Percentiles rank a stretch among this genome's conserved stretches.
These are phyloP conservation scores for Echeveria elegans DNA, from an alignment of 164 flowering plant genomes.

Conservation along the genomic window DNA sequence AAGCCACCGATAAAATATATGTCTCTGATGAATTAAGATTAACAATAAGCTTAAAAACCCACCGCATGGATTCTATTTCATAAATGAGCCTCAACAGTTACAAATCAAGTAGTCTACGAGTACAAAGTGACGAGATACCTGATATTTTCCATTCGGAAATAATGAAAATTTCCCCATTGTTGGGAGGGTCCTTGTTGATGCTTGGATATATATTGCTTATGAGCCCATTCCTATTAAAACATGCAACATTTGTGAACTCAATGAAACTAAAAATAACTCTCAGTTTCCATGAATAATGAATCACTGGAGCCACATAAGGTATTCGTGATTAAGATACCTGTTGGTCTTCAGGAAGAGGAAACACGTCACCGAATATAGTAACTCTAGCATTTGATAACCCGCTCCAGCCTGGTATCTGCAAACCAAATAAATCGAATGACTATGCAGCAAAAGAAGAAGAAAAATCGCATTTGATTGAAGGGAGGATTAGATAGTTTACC, in stretches of 20 bases:
- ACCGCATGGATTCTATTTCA: conserved; percentile 2
- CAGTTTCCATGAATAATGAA: neutral
- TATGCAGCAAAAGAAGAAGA: neutral
- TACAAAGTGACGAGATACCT: conserved; percentile 35
- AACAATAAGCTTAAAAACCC: no score
- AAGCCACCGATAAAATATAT: conserved; percentile 98
- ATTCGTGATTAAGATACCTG: conserved; percentile 40
- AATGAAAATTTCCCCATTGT: conserved; percentile 98
- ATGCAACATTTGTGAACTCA: neutral
- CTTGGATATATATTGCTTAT: conserved; percentile 85
- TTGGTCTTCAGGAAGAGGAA: conserved; percentile 72
- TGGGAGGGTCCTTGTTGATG: conserved; percentile 98
- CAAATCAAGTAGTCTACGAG: neutral
- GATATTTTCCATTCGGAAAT: conserved; percentile 90
- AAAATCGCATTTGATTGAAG: neutral
- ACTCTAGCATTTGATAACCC: conserved; percentile 97
- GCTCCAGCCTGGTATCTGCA: conserved; percentile 97
- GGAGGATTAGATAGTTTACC: conserved; percentile 32
- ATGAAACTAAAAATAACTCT: neutral
- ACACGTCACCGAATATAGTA: conserved; percentile 91
- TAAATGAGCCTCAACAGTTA: conserved; percentile 1
- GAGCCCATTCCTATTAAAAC: conserved; percentile 84
- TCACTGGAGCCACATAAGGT: neutral
- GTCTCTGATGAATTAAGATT: conserved; percentile 51
- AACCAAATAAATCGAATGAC: conserved; percentile 1